Evolutionary conservation across 2,329 filamentous ascomycete species (phyloP), one percentile per base, ranked within the genome.

Genomic region (Colletotrichum brevisporum): DNA sequence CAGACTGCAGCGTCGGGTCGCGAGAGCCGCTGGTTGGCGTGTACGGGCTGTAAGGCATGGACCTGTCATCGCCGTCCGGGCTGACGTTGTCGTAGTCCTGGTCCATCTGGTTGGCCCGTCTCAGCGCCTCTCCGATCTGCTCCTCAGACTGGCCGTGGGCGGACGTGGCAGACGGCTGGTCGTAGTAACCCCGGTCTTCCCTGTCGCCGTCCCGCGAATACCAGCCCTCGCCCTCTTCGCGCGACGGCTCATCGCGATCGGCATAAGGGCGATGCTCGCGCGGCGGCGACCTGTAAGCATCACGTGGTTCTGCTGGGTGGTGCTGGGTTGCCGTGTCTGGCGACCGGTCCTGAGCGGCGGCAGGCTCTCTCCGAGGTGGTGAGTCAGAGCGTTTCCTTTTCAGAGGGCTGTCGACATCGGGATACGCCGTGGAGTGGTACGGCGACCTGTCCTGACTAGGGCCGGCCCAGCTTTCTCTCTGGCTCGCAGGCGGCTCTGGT

Each of bases 311-410:
- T 45, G 73, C 61, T n/a, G 79, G 76, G 21, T 76, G 70, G 27
- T 76, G 73, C n/a, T 73, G 72, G 15, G 75, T 71, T 15, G 76
- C 73, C 26, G 74, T 74, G 58, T 81, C 80, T 31, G 79, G 79
- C 15, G 80, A 79, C 5, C 75, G 75, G 67, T 81, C 78, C 50
- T 80, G 77, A 8, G 72, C 65, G 26, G 70, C 70, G 60, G 48
- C 54, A 39, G 41, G 59, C 39, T 85, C 83, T 72, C 81, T 80
- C 62, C 80, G 77, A 6, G 77, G 78, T 64, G 90, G 90, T 45
- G 91, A 93, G 53, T 84, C 82, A 6, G 92, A 94, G 69, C 92
- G 88, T 79, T 94, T 95, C 75, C 90, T 88, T 79, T 91, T 92
- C 74, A 89, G 85, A 18, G 85, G 80, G 16, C 75, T 76, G 43